Base-by-base conservation (phyloP, 305 asterid genomes). In the Ruellia speciosa region DNA sequence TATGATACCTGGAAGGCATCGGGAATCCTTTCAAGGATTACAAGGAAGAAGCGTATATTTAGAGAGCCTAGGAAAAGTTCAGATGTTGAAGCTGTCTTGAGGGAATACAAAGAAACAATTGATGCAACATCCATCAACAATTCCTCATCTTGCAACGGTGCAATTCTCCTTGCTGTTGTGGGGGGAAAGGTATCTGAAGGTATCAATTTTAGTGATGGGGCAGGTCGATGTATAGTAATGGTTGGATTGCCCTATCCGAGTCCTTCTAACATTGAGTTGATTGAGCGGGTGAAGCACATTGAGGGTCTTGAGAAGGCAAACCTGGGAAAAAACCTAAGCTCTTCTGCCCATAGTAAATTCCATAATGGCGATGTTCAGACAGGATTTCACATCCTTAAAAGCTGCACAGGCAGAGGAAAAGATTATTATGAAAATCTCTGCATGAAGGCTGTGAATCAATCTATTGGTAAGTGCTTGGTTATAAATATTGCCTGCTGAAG, bases 131-230 rank as follows among this genome's bases (percentile, higher is more conserved):
- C 84, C 55, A 47, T 28, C 10, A 18, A 16, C 19, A 70, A 72
- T 54, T 62, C 75, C 67, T 72, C 61, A 14, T 69, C 83, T 59
- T 66, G 75, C 58, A 87, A 70, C 53, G 99, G 99, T 54, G 99
- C 99, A 37, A 73, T 92, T 68, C 88, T 92, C 63, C 71, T 86
- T 53, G 97, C 99, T 28, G 81, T 92, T 60, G 99, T 92, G 14
- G 99, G 99, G 49, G 99, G 99, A 28, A 92, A 92, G 80, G 76
- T 92, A 75, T 92, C 99, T 9, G 99, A 92, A 79, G 99, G 99
- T 52, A 92, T 92, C 68, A 92, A 92, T 78, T 84, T 92, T 19
- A 86, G 95, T 28, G 92, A 92, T 54, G 97, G 97, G 34, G 83
- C 87, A 58, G 97, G 99, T 20, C 78, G 97, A 60, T 92, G 99